These are phyloP conservation scores for Calycina marina DNA, from an alignment of 2,329 filamentous ascomycete genomes.

Conservation along the genomic window DNA sequence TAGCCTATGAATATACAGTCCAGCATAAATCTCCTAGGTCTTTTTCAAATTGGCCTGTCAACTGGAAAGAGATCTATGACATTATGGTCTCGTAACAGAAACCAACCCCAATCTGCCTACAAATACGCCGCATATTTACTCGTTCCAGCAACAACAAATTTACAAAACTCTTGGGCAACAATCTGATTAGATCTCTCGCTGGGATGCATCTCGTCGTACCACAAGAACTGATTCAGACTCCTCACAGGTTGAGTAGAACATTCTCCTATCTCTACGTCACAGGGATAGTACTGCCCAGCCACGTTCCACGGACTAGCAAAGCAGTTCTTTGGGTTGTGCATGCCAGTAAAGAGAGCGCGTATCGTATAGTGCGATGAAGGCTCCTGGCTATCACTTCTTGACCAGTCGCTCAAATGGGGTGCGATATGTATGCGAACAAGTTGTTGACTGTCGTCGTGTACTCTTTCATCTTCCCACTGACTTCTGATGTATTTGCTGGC, in stretches of 20 bases:
- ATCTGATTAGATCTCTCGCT: conserved; percentile 45
- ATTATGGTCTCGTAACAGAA: too few relatives aligned
- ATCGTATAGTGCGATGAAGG: conserved; percentile 52
- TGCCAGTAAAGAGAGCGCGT: conserved; percentile 51
- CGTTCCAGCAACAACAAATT: conserved; percentile 35
- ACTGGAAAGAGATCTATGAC: too few relatives aligned
- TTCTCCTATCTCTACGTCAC: conserved; percentile 23
- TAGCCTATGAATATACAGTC: too few relatives aligned
- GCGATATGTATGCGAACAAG: conserved; percentile 33
- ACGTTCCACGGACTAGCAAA: conserved; percentile 50
- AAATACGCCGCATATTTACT: conserved; percentile 23
- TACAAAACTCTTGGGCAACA: conserved; percentile 41
- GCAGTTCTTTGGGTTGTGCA: conserved; percentile 46
- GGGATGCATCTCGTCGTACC: conserved; percentile 64
- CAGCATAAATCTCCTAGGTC: too few relatives aligned
- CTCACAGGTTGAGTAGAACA: conserved; percentile 25
- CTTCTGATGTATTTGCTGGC: conserved; percentile 32
- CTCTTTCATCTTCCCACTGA: conserved; percentile 32
- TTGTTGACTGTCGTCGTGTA: conserved; percentile 36
- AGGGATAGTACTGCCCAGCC: conserved; percentile 41
- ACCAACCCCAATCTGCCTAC: too few relatives aligned
- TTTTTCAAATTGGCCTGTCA: too few relatives aligned
- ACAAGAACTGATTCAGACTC: conserved; percentile 46
- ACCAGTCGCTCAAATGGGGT: conserved; percentile 31
- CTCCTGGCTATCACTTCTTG: conserved; percentile 36